Conservation (phyloP, 2,329 filamentous ascomycete species). For the Monilinia laxa region DNA sequence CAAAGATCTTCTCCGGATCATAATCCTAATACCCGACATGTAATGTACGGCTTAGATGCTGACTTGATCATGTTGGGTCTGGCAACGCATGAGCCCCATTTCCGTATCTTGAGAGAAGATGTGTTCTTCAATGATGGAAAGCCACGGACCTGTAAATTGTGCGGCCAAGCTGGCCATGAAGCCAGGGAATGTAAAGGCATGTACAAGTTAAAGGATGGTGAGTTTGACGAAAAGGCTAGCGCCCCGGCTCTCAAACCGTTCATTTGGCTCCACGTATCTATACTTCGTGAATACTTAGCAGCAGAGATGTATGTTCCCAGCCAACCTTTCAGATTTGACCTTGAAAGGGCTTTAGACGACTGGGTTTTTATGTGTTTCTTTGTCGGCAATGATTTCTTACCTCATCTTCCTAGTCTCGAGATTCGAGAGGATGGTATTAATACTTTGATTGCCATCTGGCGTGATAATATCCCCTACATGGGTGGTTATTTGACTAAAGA, state of each 20-base stretch:
- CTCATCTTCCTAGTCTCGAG: slow-evolving; percentile 94
- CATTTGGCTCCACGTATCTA: slow-evolving; percentile 94
- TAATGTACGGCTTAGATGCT: slow-evolving; percentile 96
- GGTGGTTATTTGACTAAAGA: slow-evolving; percentile 96
- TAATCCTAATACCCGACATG: slow-evolving; percentile 94
- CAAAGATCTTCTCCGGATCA: slow-evolving; percentile 88
- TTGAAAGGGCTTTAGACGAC: slow-evolving; percentile 92
- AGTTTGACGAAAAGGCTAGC: slow-evolving; percentile 79
- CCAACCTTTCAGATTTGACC: slow-evolving; percentile 84
- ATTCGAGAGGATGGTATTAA: slow-evolving; percentile 98
- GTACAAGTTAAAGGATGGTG: slow-evolving; percentile 72
- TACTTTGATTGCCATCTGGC: slow-evolving; percentile 94
- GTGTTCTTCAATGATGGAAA: slow-evolving; percentile 91
- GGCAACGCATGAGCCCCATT: slow-evolving; percentile 95
- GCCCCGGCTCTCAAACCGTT: slow-evolving; percentile 78
- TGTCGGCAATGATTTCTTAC: slow-evolving; percentile 96
- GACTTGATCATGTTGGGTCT: slow-evolving; percentile 98
- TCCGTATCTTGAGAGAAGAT: slow-evolving; percentile 92
- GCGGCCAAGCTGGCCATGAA: slow-evolving; percentile 89
- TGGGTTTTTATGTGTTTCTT: slow-evolving; percentile 99
- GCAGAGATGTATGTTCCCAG: slow-evolving; percentile 82
- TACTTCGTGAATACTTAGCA: slow-evolving; percentile 89
- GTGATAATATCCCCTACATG: slow-evolving; percentile 86
- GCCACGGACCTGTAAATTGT: slow-evolving; percentile 78
- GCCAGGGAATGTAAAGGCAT: slow-evolving; percentile 81